phyloP scores from a whole-genome alignment of 2,329 filamentous ascomycete species.

The Fusarium annulatum region DNA sequence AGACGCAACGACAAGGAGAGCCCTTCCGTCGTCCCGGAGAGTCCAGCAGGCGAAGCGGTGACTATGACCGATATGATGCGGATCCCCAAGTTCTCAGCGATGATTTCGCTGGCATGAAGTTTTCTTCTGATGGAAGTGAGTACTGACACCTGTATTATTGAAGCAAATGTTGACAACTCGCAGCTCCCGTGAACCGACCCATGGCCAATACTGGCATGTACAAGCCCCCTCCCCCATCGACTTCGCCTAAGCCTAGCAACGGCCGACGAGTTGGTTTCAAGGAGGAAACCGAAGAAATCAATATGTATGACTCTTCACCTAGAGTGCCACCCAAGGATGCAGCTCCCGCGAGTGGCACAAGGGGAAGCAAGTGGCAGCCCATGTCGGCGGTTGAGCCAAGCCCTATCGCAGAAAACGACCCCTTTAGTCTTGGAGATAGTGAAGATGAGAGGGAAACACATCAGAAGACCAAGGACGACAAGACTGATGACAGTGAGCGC shows the following conservation, averaged over 20 bases:
- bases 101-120: conserved; percentile 81
- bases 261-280: conserved; percentile 68
- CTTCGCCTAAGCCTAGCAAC: conserved; percentile 61
- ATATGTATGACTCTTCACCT: conserved; percentile 75
- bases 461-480: conserved; percentile 65
- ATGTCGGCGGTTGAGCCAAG: conserved; percentile 83
- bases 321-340: conserved; percentile 64
- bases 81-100: conserved; percentile 91
- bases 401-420: conserved; percentile 90
- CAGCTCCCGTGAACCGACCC: conserved; percentile 64
- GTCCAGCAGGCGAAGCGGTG: conserved; percentile 77
- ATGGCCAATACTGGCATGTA: conserved; percentile 83
- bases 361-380: conserved; percentile 96
- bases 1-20: conserved; percentile 45
- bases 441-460: conserved; percentile 84
- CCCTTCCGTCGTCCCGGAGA: conserved; percentile 67
- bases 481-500: conserved; percentile 68
- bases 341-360: conserved; percentile 61
- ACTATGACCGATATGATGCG: conserved; percentile 93
- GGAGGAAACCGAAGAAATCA: conserved; percentile 80
- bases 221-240: conserved; percentile 70
- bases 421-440: conserved; percentile 95
- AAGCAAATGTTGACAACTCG: conserved; percentile 29
- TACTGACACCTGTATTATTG: conserved; percentile 9
- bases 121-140: conserved; percentile 72